Evolutionary conservation across 148 eudicot species (phyloP).

Genomic region (Silene latifolia): DNA sequence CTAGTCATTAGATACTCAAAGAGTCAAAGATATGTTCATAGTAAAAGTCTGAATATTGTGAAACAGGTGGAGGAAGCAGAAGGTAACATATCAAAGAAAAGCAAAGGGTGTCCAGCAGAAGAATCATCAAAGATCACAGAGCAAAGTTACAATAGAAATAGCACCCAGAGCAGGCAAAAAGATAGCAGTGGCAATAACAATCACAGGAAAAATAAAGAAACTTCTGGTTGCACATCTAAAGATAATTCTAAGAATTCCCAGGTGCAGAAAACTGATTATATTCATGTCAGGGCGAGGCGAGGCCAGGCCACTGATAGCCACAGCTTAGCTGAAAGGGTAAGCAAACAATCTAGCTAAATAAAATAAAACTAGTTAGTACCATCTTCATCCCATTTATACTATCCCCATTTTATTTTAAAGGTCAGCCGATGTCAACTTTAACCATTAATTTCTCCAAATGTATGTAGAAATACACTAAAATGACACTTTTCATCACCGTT

Average conservation of each 20-base stretch:
- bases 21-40: background rate
- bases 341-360: slow-evolving; percentile 15
- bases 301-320: slow-evolving; percentile 99
- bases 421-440: background rate
- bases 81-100: slow-evolving; percentile 39
- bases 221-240: slow-evolving; percentile 51
- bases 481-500: background rate
- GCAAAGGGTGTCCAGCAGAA: slow-evolving; percentile 49
- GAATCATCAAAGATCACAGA: slow-evolving; percentile 59
- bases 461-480: background rate
- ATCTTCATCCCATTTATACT: background rate
- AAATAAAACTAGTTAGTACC: background rate
- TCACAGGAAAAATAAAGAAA: slow-evolving; percentile 38
- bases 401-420: background rate
- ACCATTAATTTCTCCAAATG: background rate
- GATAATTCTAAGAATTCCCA: slow-evolving; percentile 58
- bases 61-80: slow-evolving; percentile 46
- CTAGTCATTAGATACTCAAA: background rate
- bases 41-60: slow-evolving; percentile 6
- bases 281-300: slow-evolving; percentile 96
- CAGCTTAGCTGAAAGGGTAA: slow-evolving; percentile 94
- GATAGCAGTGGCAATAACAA: slow-evolving; percentile 26
- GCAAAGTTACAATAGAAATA: slow-evolving; percentile 43
- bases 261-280: slow-evolving; percentile 67
- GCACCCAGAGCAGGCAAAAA: slow-evolving; percentile 25